phyloP scores from a whole-genome alignment of 2,329 filamentous ascomycete species.

The Phyllosticta citriasiana region DNA sequence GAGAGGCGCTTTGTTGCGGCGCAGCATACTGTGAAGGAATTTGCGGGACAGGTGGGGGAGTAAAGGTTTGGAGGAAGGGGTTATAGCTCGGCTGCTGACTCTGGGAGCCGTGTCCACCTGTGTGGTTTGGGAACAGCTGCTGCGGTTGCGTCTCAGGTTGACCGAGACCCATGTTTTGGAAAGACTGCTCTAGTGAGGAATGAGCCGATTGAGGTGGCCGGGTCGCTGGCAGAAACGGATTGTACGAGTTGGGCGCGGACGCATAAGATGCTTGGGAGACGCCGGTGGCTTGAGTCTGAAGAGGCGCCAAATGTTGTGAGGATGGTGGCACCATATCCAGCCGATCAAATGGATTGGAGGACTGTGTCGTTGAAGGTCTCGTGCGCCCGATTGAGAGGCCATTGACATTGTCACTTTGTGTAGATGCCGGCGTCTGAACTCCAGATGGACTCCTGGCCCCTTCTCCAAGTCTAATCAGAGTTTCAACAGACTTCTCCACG shows the following conservation, averaged over 20 bases:
- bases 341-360: constrained; percentile 36
- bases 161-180: constrained; percentile 64
- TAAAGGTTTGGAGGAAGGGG: constrained; percentile 32
- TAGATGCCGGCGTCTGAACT: constrained; percentile 26
- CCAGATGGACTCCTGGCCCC: constrained; percentile 35
- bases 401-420: constrained; percentile 40
- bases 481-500: constrained; percentile 75
- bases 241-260: constrained; percentile 43
- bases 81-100: constrained; percentile 27
- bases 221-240: constrained; percentile 53
- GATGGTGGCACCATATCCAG: constrained; percentile 31
- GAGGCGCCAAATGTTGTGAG: constrained; percentile 17
- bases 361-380: constrained; percentile 20
- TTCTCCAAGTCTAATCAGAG: constrained; percentile 73
- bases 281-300: constrained; percentile 18
- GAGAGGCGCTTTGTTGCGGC: constrained; percentile 7
- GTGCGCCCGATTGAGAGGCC: constrained; percentile 35
- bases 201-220: constrained; percentile 21
- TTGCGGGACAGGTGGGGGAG: constrained; percentile 32
- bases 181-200: constrained; percentile 51
- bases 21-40: constrained; percentile 29
- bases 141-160: constrained; percentile 31
- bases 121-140: constrained; percentile 65
- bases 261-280: not conserved
- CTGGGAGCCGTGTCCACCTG: constrained; percentile 48